Evolutionary conservation across 2,329 filamentous ascomycete genomes (phyloP), one percentile per base, ranked within the genome.

Genomic region (Colletotrichum australisinense): DNA sequence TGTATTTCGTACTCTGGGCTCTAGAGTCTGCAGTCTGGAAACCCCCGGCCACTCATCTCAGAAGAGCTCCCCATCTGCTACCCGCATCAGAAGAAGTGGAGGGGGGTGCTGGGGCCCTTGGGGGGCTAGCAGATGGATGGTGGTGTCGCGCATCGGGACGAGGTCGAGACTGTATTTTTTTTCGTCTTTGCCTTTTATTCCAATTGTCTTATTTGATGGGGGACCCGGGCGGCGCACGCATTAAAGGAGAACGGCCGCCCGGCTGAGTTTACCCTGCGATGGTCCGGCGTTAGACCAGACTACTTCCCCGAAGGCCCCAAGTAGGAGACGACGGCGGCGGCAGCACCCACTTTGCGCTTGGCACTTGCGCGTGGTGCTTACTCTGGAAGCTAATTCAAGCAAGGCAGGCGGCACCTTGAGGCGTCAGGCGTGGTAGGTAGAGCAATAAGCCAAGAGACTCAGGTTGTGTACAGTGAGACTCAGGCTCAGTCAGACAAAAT

Each of bases 251-350:
- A 63, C 19, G 42, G 58, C 53, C 59, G 69, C 53, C 69, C 53
- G 69, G 53, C 42, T 72, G 69, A 63, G 64, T 55, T 63, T 72
- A 63, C 69, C 65, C 66, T 73, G 58, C n/a, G 19, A 53, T 63
- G 59, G 46, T 35, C 66, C 55, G 32, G 55, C 53, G 66, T 69
- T 46, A 64, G 59, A 60, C 66, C 53, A 69, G 46, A 59, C 65
- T 9, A 55, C 57, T 57, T 49, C 55, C 26, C 30, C 30, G 8
- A n/a, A 19, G 16, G 19, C 55, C 26, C 30, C 22, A 14, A 26
- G 19, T n/a, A 49, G 69, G 55, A 69, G 70, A 56, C 66, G 67
- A 46, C 65, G 69, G 55, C 55, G 55, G 66, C n/a, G 28, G n/a
- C 32, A 69, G 70, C 70, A 73, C 64, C 70, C 66, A 69, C 66